These are phyloP conservation scores for Arctostaphylos glauca DNA, from an alignment of 148 eudicot species.

Conservation along the genomic window DNA sequence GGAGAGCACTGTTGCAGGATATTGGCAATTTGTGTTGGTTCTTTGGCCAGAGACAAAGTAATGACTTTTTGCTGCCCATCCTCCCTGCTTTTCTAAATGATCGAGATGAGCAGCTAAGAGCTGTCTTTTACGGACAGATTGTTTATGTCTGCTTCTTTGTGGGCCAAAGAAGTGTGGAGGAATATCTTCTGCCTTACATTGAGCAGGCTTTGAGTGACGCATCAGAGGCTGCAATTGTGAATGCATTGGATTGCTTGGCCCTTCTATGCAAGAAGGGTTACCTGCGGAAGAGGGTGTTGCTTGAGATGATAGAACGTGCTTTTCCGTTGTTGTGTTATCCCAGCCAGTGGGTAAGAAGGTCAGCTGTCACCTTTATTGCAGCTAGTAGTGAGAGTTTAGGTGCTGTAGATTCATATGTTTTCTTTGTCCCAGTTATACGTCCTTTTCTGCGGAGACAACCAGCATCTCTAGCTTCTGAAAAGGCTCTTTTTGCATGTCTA, in stretches of 20 bases:
- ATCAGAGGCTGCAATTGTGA: slow-evolving; percentile 86
- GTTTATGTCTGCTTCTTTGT: slow-evolving; percentile 93
- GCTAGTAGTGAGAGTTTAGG: slow-evolving; percentile 88
- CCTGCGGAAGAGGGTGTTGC: slow-evolving; percentile 69
- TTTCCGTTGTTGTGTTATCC: slow-evolving; percentile 90
- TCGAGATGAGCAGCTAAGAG: slow-evolving; percentile 83
- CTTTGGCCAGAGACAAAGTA: slow-evolving; percentile 94
- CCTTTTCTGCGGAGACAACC: slow-evolving; percentile 88
- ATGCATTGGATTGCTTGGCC: slow-evolving; percentile 85
- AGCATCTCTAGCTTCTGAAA: slow-evolving; percentile 76
- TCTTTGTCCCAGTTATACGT: slow-evolving; percentile 77
- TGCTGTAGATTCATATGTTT: slow-evolving; percentile 90
- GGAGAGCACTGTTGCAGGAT: slow-evolving; percentile 95
- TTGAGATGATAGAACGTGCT: slow-evolving; percentile 86
- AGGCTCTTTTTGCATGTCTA: slow-evolving; percentile 72
- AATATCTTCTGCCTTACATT: slow-evolving; percentile 88
- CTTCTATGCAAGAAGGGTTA: slow-evolving; percentile 72
- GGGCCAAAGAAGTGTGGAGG: slow-evolving; percentile 97
- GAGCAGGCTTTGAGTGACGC: slow-evolving; percentile 86
- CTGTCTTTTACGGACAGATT: slow-evolving; percentile 87
- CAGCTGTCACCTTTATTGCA: slow-evolving; percentile 75
- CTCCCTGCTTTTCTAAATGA: slow-evolving; percentile 97
- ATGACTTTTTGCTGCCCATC: slow-evolving; percentile 79
- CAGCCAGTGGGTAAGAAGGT: slow-evolving; percentile 90
- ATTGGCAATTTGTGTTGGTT: slow-evolving; percentile 90